Percentiles rank a stretch among this genome's conserved stretches.
Evolutionary conservation across 805 yeast genomes (phyloP).

Genomic region (Wickerhamiella bombiphila): DNA sequence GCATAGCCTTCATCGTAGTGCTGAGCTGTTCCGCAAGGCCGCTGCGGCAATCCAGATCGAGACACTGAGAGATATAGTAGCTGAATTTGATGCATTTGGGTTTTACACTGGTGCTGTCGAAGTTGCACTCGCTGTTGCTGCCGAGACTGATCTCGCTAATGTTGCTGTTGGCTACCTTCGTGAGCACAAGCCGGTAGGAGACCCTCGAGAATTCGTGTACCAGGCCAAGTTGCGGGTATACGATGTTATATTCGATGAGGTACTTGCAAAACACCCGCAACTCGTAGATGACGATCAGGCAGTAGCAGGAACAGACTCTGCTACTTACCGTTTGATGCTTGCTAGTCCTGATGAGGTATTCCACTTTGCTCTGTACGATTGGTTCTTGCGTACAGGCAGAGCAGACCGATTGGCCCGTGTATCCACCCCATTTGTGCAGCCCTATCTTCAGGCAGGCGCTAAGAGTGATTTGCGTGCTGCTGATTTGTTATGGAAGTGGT

Average conservation of each 20-base stretch:
- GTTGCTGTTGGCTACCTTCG: slow-evolving; percentile 41
- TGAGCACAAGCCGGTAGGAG: slow-evolving; percentile 36
- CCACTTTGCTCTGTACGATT: slow-evolving; percentile 83
- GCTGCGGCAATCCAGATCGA: slow-evolving; percentile 65
- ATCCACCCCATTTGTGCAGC: slow-evolving; percentile 66
- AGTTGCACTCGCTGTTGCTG: slow-evolving; percentile 63
- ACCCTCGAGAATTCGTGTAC: slow-evolving; percentile 36
- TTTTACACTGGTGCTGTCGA: slow-evolving; percentile 78
- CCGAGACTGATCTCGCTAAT: slow-evolving; percentile 48
- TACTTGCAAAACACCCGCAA: slow-evolving; percentile 42
- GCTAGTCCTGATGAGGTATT: slow-evolving; percentile 66
- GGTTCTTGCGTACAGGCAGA: slow-evolving; percentile 70
- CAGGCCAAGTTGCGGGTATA: slow-evolving; percentile 47
- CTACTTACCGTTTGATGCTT: slow-evolving; percentile 64
- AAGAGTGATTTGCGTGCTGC: slow-evolving; percentile 53
- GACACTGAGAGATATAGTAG: slow-evolving; percentile 65
- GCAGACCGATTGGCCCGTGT: slow-evolving; percentile 65
- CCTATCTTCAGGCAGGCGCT: slow-evolving; percentile 44
- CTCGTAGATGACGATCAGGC: slow-evolving; percentile 30
- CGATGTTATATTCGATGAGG: slow-evolving; percentile 50
- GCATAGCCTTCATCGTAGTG: slow-evolving; percentile 58
- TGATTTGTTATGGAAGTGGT: slow-evolving; percentile 75
- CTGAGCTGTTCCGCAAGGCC: slow-evolving; percentile 61
- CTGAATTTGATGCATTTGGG: slow-evolving; percentile 61
- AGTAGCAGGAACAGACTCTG: slow-evolving; percentile 36